A percentile compares a stretch with the other conserved stretches of the same genome.
Evolutionary conservation across 495 filamentous ascomycete species (phyloP).

Genomic region (Penicillium bovifimosum): DNA sequence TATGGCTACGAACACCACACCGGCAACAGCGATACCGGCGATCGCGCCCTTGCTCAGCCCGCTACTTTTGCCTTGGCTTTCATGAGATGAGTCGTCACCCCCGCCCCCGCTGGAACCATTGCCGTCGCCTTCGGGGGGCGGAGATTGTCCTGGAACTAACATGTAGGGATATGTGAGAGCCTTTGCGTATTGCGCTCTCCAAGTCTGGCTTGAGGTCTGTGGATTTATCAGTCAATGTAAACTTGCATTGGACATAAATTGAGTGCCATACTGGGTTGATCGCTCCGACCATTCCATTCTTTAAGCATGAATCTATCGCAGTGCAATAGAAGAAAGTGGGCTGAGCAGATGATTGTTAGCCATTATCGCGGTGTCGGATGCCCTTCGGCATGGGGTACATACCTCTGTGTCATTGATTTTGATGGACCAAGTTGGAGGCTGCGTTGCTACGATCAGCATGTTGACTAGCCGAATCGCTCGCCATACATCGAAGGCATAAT

Average conservation of each 20-base stretch:
- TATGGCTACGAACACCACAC: conserved; percentile 27
- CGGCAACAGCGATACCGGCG: conserved; percentile 34
- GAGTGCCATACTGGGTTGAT: conserved; percentile 34
- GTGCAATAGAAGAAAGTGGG: conserved; percentile 41
- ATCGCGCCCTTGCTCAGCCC: conserved; percentile 32
- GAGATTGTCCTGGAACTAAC: conserved; percentile 34
- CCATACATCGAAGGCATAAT: background rate
- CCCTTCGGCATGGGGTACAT: background rate
- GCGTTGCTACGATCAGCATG: background rate
- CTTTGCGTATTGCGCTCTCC: conserved; percentile 27
- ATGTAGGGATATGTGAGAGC: conserved; percentile 33
- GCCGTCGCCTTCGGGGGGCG: conserved; percentile 31
- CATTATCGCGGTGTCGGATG: background rate
- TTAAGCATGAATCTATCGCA: conserved; percentile 33
- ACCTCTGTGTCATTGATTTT: conserved; percentile 32
- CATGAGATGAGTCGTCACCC: background rate
- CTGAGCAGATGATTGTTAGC: conserved; percentile 11
- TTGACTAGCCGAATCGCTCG: background rate
- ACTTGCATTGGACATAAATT: background rate
- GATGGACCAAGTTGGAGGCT: conserved; percentile 36
- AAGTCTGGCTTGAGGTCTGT: conserved; percentile 32
- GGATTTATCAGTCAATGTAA: background rate
- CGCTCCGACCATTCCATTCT: conserved; percentile 40
- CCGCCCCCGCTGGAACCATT: background rate
- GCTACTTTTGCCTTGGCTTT: background rate